Evolutionary conservation across 768 basidiomycete genomes (phyloP), one percentile per base, ranked within the genome.

Genomic region (Suillus clintonianus): DNA sequence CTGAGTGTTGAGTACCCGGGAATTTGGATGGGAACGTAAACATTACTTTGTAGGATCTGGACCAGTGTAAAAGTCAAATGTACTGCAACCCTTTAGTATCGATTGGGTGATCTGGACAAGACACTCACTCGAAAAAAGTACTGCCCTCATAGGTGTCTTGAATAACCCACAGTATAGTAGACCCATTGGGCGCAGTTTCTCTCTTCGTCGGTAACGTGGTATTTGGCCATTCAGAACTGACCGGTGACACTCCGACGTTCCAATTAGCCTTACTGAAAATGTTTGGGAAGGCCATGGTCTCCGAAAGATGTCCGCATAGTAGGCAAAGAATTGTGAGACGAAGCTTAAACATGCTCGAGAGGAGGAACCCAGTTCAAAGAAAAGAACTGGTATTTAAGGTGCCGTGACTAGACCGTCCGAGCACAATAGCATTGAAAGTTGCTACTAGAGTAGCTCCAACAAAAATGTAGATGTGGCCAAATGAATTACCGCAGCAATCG

Each of bases 41-140:
- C 77, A 81, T 58, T 70, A 89, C 90, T 89, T 80, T 32, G 90
- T 92, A 48, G 90, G 90, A 78, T 92, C 91, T 9, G 69, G 14
- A 24, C 78, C 81, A 4, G 80, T 84, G 71, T 82, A 91, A 74
- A 91, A 92, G 47, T 76, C 66, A 66, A 85, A 91, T 36, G 79
- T 78, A 61, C 90, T 75, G 62, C 59, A 65, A 65, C 61, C 53
- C 39, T 13, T 62, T 45, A 54, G 30, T 7, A 32, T 37, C 42
- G 15, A 30, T 61, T 39, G 43, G 42, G 41, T 32, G 22, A 59
- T 34, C 32, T 55, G 53, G 60, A 55, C 57, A 32, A 4, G 54
- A 74, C 74, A 75, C 80, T 57, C 63, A 91, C 91, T 91, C 83
- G 71, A 91, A 92, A 75, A 92, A 92, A 0, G 78, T 84, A 60